These are phyloP conservation scores for Hawksworthiomyces lignivorus DNA, from an alignment of 2,329 filamentous ascomycete species.

Conservation along the genomic window DNA sequence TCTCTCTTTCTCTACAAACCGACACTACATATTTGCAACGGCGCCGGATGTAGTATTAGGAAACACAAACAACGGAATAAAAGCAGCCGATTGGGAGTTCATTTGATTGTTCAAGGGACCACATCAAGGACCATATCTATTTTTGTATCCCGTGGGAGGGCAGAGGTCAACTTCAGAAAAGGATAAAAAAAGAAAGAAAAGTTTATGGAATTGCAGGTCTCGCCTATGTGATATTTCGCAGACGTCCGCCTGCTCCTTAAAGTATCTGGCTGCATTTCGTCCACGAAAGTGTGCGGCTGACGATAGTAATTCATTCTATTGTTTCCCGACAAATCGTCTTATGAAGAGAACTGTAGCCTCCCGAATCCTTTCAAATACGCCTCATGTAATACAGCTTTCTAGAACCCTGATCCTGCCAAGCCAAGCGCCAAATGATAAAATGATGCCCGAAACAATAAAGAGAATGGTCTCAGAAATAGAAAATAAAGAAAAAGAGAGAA, in stretches of 20 bases:
- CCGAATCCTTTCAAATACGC: too few relatives aligned
- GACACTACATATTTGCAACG: slow-evolving; percentile 6
- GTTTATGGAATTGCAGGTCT: not conserved
- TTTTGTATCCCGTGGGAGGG: slow-evolving; percentile 9
- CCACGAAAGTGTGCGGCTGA: too few relatives aligned
- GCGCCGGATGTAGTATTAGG: slow-evolving; percentile 7
- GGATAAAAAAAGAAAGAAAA: slow-evolving; percentile 10
- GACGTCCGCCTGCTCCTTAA: not conserved
- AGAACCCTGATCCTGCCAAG: too few relatives aligned
- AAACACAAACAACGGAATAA: not conserved
- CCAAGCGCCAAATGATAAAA: too few relatives aligned
- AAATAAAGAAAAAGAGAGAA: not conserved
- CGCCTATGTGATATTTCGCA: too few relatives aligned
- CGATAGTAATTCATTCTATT: too few relatives aligned
- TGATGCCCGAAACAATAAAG: too few relatives aligned
- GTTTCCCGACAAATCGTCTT: too few relatives aligned
- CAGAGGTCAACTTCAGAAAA: slow-evolving; percentile 4
- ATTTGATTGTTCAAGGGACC: slow-evolving; percentile 7
- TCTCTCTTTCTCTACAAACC: slow-evolving; percentile 1
- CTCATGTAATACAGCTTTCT: too few relatives aligned
- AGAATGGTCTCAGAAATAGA: too few relatives aligned
- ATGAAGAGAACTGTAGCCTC: too few relatives aligned
- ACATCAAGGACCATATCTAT: slow-evolving; percentile 10
- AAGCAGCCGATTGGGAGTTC: slow-evolving; percentile 11
- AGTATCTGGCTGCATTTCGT: too few relatives aligned